Percentiles rank a stretch among this genome's conserved stretches.
phyloP scores from a whole-genome alignment of 2,329 filamentous ascomycete genomes.

The Exophiala bonariae region DNA sequence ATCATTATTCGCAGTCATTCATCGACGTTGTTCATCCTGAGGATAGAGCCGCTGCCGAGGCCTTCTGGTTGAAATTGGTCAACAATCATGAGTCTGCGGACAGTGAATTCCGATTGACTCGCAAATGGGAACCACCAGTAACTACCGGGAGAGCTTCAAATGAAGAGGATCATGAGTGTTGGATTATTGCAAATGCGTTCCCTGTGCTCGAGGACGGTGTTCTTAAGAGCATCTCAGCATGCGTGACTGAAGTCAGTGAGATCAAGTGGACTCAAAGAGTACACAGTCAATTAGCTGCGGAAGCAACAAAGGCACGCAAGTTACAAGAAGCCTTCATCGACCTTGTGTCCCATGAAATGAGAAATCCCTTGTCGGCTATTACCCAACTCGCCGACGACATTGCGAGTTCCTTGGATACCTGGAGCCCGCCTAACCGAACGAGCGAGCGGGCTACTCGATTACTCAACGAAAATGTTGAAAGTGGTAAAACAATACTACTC shows the following conservation, averaged over 20 bases:
- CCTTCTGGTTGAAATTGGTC: conserved; percentile 7
- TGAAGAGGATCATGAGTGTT: conserved; percentile 14
- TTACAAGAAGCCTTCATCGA: conserved; percentile 77
- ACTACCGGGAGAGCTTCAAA: conserved; percentile 13
- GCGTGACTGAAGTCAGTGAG: conserved; percentile 40
- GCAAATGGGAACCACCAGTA: conserved; percentile 20
- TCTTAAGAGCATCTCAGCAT: conserved; percentile 33
- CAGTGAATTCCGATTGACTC: conserved; percentile 15
- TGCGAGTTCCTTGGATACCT: conserved; percentile 41
- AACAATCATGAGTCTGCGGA: conserved; percentile 5
- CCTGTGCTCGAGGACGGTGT: conserved; percentile 30
- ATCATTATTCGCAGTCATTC: conserved; percentile 21
- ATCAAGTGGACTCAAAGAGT: conserved; percentile 25
- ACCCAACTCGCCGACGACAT: conserved; percentile 61
- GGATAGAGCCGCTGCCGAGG: conserved; percentile 8
- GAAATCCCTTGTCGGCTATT: conserved; percentile 60
- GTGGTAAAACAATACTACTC: conserved; percentile 72
- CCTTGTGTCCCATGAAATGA: conserved; percentile 60
- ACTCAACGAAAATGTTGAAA: conserved; percentile 65
- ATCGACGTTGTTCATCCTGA: conserved; percentile 18
- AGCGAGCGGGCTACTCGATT: conserved; percentile 33
- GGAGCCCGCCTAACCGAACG: conserved; percentile 1
- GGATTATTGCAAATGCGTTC: conserved; percentile 18
- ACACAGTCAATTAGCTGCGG: conserved; percentile 43
- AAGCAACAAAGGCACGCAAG: conserved; percentile 22